A percentile compares a stretch with the other conserved stretches of the same genome.
Evolutionary conservation across 2,329 filamentous ascomycete genomes (phyloP).

Genomic region (Xylaria sp.): DNA sequence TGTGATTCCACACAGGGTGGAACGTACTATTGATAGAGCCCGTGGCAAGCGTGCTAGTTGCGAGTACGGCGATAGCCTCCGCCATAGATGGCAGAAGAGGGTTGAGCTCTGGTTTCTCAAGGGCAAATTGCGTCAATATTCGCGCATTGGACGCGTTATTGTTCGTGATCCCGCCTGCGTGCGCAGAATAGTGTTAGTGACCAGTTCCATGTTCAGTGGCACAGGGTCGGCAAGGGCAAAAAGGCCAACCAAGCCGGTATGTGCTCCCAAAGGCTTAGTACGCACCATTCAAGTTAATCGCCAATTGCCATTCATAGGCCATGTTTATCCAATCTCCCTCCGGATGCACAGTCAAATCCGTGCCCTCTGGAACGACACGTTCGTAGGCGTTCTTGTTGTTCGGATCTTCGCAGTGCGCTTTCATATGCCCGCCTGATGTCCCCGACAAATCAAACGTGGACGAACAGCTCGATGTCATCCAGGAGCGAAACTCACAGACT

Average conservation of each 20-base stretch:
- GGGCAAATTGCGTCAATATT: conserved; percentile 61
- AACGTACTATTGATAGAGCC: conserved; percentile 66
- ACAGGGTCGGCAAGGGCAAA: neutral
- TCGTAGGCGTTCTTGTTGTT: conserved; percentile 62
- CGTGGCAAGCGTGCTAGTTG: conserved; percentile 69
- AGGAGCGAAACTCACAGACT: conserved; percentile 70
- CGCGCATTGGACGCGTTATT: conserved; percentile 64
- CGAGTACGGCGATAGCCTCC: conserved; percentile 74
- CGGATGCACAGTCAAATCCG: conserved; percentile 39
- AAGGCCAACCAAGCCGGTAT: neutral
- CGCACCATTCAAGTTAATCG: conserved; percentile 59
- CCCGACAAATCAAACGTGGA: conserved; percentile 65
- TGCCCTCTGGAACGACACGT: conserved; percentile 42
- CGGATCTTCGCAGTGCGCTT: conserved; percentile 64
- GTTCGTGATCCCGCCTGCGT: conserved; percentile 52
- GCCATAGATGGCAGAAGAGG: conserved; percentile 68
- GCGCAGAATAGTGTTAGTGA: neutral
- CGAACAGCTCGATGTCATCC: conserved; percentile 68
- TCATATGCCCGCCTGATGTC: conserved; percentile 62
- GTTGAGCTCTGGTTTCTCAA: conserved; percentile 50
- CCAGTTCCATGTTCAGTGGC: neutral
- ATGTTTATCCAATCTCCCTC: conserved; percentile 61
- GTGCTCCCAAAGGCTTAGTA: neutral
- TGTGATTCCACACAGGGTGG: conserved; percentile 59
- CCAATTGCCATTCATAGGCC: conserved; percentile 58